Evolutionary conservation across 2,329 filamentous ascomycete genomes (phyloP).

Genomic region (Colletotrichum scovillei): DNA sequence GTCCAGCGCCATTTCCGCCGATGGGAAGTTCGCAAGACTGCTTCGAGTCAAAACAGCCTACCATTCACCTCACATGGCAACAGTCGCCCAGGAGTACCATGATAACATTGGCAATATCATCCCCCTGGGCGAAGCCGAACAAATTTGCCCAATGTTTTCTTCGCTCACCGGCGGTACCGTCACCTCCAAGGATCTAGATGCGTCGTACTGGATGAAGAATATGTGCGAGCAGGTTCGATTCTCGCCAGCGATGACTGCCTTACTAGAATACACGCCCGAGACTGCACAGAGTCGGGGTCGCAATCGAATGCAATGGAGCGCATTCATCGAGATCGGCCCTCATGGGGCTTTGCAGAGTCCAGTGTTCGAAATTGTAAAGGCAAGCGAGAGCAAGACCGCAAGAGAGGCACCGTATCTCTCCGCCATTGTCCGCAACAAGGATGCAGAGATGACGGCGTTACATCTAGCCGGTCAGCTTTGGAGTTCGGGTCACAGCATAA

Average conservation of each 20-base stretch:
- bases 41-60: constrained; percentile 30
- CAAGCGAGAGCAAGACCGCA: constrained; percentile 44
- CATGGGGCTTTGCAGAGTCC: constrained; percentile 55
- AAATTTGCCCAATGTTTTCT: constrained; percentile 39
- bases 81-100: constrained; percentile 47
- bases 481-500: constrained; percentile 33
- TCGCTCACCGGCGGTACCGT: constrained; percentile 39
- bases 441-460: constrained; percentile 40
- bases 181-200: constrained; percentile 43
- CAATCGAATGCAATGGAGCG: constrained; percentile 22
- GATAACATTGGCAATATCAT: not conserved
- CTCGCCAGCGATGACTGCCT: not conserved
- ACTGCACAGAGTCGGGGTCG: not conserved
- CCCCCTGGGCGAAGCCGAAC: constrained; percentile 39
- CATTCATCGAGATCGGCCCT: constrained; percentile 47
- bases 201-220: constrained; percentile 9
- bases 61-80: constrained; percentile 51
- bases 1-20: constrained; percentile 31
- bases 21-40: constrained; percentile 37
- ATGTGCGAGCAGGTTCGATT: constrained; percentile 19
- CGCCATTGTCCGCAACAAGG: constrained; percentile 38
- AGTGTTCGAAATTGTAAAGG: constrained; percentile 52
- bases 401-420: constrained; percentile 43
- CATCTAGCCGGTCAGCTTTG: constrained; percentile 20
- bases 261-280: not conserved